Evolutionary conservation across 2,329 filamentous ascomycete species (phyloP), one percentile per base, ranked within the genome.

Genomic region (Botrytis tulipae): DNA sequence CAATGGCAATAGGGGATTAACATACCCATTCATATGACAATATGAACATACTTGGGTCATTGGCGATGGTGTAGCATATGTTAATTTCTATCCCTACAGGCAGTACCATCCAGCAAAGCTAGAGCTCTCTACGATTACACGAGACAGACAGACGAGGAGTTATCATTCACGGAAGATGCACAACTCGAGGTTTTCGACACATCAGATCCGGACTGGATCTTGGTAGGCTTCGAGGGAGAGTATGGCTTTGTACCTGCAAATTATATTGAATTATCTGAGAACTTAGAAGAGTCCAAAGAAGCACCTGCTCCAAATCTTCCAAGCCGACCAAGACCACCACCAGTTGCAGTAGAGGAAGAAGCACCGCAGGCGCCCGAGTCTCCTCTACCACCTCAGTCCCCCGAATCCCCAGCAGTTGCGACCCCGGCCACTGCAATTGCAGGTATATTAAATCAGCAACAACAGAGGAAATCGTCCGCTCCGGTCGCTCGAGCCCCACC

Each of bases 81-180:
- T 72, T 78, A 68, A 80, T 60, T 71, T 42, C n/a, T 63, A 48
- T 65, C 40, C 40, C 46, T 54, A 73, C 78, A 93, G 90, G 91
- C 91, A 74, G 84, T 87, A 79, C 88, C 92, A 37, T 83, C 89
- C 75, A 85, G 89, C 75, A 87, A 91, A 77, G 96, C 95, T 68
- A 94, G 92, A 82, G 93, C 96, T n/a, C 88, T 98, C n/a, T 99
- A 95, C 85, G 96, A 99, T 82, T 99, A 99, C 82, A 93, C 93
- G 69, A 90, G 95, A 79, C 96, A 99, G 84, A 99, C 96, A 37
- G 96, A 99, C 81, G 96, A 99, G 83, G 96, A 99, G 83, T 87
- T 99, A 16, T 98, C 95, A 37, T 98, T 99, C 81, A 89, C 93
- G 67, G 96, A 99, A 84, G 95, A 97, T 81, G 91, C 92, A 59